A percentile compares a stretch with the other conserved stretches of the same genome.
Conservation (phyloP, 192 early-diverging fungal species). For the Blastocladiella britannica region DNA sequence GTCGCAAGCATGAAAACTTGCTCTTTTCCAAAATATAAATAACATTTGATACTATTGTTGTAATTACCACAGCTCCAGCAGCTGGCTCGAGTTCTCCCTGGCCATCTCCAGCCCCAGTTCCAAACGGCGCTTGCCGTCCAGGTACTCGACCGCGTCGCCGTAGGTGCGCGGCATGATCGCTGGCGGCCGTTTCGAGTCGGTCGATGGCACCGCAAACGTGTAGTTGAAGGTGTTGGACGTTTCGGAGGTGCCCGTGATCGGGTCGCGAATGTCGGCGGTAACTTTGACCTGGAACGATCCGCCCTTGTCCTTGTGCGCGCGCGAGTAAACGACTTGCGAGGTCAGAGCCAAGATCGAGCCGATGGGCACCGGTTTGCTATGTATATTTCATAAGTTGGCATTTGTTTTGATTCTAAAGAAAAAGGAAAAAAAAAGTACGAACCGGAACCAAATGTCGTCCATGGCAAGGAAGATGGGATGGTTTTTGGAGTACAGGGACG, state of each 20-base stretch:
- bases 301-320: constrained; percentile 12
- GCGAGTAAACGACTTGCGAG: constrained; percentile 57
- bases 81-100: not conserved
- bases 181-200: constrained; percentile 20
- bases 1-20: too few species aligned
- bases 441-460: constrained; percentile 55
- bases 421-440: too few species aligned
- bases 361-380: constrained; percentile 62
- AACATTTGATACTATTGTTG: too few species aligned
- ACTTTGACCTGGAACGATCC: constrained; percentile 48
- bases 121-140: constrained; percentile 47
- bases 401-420: too few species aligned
- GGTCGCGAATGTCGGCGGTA: constrained; percentile 56
- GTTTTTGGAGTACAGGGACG: constrained; percentile 37
- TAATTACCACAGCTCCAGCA: not conserved
- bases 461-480: constrained; percentile 38
- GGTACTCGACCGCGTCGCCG: constrained; percentile 56
- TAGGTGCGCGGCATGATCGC: constrained; percentile 55
- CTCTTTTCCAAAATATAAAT: too few species aligned
- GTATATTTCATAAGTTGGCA: too few species aligned
- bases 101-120: constrained; percentile 9
- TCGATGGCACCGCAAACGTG: constrained; percentile 31
- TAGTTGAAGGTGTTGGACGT: constrained; percentile 80
- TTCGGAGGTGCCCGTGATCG: constrained; percentile 27
- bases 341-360: constrained; percentile 51